Base-by-base conservation (phyloP, 1,284 basidiomycete genomes). In the Mycena sp. region DNA sequence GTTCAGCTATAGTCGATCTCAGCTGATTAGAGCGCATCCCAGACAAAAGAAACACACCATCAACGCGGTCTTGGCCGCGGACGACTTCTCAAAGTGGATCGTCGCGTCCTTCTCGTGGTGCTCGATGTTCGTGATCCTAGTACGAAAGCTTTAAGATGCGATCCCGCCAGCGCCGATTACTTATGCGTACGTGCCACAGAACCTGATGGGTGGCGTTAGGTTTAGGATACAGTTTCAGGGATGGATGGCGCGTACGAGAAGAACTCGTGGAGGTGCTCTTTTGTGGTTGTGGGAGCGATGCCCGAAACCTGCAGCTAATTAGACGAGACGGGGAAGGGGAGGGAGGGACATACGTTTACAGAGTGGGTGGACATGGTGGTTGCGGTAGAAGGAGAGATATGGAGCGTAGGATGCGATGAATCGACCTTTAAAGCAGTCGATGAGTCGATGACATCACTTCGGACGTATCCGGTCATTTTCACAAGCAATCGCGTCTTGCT, bases 41-140 rank as follows among this genome's bases (percentile, higher is more conserved):
- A 2, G 11, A 57, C 20, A 38, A 66, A n/a, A 8, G 20, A 54
- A 13, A 30, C 54, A 44, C 72, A 90, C 90, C 91, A 95, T 93
- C 54, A 93, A 80, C 8, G 95, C 94, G 0, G 95, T 96, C 80
- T 91, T 91, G 11, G 91, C 94, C 1, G 95, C 92, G 16, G 89
- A 89, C 18, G 89, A 83, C 81, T 95, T 95, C 80, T 93, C 91
- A 76, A 95, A 96, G 69, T 88, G 80, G 72, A 96, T 86, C 22
- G 83, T 83, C 7, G 94, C 93, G 3, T 79, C 78, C 20, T n/a
- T 30, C 46, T 80, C 80, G 41, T 79, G 81, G 38, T 87, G 81
- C 34, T 93, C 88, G 78, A 95, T 90, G 30, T 85, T 85, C 30
- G 80, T 78, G 78, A 95, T 94, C 77, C 91, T 93, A 73, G 4